Conservation (phyloP, 495 filamentous ascomycete genomes). For the Aspergillus wentii region DNA sequence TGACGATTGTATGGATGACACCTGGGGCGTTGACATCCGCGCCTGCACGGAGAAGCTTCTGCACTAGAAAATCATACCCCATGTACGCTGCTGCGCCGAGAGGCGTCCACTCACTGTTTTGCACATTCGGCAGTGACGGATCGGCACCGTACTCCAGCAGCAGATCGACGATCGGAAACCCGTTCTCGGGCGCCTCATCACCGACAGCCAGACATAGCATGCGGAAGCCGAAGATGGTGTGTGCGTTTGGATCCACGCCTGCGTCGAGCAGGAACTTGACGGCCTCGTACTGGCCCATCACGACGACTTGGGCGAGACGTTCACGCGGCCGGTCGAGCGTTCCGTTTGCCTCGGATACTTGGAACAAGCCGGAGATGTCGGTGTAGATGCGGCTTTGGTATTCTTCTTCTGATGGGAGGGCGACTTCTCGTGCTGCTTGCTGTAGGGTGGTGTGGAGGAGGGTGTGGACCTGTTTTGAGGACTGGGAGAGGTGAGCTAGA, state of each 20-base stretch:
- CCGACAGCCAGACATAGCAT: not conserved
- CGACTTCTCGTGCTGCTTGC: not conserved
- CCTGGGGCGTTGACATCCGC: slow-evolving; percentile 1
- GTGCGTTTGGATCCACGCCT: not conserved
- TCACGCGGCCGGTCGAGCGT: not conserved
- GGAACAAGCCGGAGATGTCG: not conserved
- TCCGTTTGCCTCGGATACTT: not conserved
- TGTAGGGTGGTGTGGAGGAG: not conserved
- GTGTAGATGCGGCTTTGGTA: not conserved
- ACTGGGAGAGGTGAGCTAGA: no score
- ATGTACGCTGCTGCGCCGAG: not conserved
- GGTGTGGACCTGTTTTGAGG: no score
- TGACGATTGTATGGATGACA: not conserved
- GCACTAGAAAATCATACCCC: not conserved
- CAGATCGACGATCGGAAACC: no score
- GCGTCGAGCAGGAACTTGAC: not conserved
- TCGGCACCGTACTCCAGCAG: not conserved
- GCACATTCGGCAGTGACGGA: not conserved
- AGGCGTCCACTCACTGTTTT: no score
- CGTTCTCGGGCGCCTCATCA: not conserved
- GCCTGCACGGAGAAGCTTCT: not conserved
- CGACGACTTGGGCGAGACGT: not conserved
- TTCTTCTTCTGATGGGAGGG: not conserved
- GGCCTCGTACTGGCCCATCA: not conserved
- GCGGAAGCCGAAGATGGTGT: not conserved